Evolutionary conservation across 495 filamentous ascomycete genomes (phyloP), one percentile per base, ranked within the genome.

Genomic region (Penicillium egyptiacum): DNA sequence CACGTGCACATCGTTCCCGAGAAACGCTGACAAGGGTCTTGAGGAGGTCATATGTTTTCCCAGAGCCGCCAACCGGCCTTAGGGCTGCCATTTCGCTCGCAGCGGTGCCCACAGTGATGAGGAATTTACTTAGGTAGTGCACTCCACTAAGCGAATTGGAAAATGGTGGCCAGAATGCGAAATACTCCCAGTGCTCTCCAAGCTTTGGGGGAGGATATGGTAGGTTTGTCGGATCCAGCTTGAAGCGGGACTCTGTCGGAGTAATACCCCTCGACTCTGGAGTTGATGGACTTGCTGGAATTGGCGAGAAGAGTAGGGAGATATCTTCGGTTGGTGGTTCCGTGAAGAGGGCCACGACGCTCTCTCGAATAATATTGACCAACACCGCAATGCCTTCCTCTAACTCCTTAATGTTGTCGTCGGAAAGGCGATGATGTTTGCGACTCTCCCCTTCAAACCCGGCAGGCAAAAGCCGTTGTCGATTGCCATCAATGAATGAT

Each of bases 161-260:
- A 62, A 88, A 87, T 0, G 94, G 94, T 2, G 95, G 91, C 90
- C 95, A 96, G 72, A 98, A 98, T 1, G 94, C 93, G 74, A 88
- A 97, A 44, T 89, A 92, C 70, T 98, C 95, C 89, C 92, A 92
- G 5, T 87, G 61, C 64, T 96, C 90, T 31, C 90, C 92, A 33
- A 79, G 78, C 59, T 77, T 86, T 2, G 90, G 88, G 1, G 86
- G 88, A 1, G 86, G 83, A n/a, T 90, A 87, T 6, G 90, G 90
- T 3, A 86, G 73, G 53, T 91, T 90, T 58, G 83, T 88, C 0
- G 84, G 76, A 66, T 93, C 89, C 54, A 95, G 83, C 39, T 86
- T 88, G 68, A 95, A 92, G 10, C 88, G 82, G 12, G 87, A 84
- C 53, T 88, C 88, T 1, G 74, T 75, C 6, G 81, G 78, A 10